phyloP scores from a whole-genome alignment of 495 filamentous ascomycete genomes.

The Aspergillus mulundensis region DNA sequence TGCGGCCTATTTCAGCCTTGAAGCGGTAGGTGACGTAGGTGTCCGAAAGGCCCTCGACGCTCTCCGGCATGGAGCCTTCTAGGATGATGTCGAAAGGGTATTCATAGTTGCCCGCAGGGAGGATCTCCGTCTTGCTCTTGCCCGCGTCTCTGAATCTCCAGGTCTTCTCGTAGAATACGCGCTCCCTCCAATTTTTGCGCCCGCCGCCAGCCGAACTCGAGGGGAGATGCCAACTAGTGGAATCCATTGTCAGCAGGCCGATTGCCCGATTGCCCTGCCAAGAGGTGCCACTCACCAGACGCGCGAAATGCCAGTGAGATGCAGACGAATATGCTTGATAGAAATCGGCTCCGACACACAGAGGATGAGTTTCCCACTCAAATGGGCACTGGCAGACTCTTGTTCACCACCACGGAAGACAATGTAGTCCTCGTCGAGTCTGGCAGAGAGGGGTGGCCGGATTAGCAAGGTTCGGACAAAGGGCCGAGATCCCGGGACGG shows the following conservation, averaged over 20 bases:
- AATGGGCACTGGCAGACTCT: constrained; percentile 69
- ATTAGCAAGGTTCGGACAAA: constrained; percentile 14
- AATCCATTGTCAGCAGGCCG: constrained; percentile 12
- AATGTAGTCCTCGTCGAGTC: constrained; percentile 74
- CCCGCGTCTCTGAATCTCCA: constrained; percentile 50
- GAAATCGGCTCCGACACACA: constrained; percentile 66
- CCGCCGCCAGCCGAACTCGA: constrained; percentile 42
- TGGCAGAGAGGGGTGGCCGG: constrained; percentile 27
- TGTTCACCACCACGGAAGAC: constrained; percentile 71
- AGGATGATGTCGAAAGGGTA: constrained; percentile 82
- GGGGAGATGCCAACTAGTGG: constrained; percentile 43
- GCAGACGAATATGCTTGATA: constrained; percentile 67
- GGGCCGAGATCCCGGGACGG: constrained; percentile 9
- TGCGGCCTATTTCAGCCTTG: constrained; percentile 80
- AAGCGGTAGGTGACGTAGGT: constrained; percentile 82
- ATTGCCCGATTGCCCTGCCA: not conserved
- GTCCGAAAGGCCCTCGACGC: constrained; percentile 77
- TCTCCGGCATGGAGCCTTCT: constrained; percentile 74
- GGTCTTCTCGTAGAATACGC: constrained; percentile 53
- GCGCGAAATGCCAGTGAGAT: constrained; percentile 65
- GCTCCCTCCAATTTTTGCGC: constrained; percentile 47
- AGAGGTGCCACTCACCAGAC: constrained; percentile 54
- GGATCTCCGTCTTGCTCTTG: constrained; percentile 53
- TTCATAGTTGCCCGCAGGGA: constrained; percentile 80
- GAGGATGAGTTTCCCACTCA: constrained; percentile 72